phyloP scores from a whole-genome alignment of 352 stramenopile species.

The Phytophthora pistaciae region DNA sequence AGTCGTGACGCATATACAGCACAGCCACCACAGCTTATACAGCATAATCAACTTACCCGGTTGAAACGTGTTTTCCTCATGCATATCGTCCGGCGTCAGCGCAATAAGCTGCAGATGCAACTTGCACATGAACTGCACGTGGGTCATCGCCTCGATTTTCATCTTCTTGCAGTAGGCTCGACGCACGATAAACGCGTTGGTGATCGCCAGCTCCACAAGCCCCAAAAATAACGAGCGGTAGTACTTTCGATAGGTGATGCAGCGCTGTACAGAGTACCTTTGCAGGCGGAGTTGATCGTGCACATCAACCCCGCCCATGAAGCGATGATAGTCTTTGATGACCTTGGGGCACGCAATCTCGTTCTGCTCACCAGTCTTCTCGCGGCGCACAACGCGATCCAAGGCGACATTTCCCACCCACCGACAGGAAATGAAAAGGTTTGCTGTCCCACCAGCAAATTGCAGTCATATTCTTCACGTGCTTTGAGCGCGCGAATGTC shows the following conservation, averaged over 20 bases:
- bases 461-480: constrained; percentile 5
- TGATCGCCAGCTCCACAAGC: constrained; percentile 19
- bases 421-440: constrained; percentile 12
- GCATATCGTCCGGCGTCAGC: constrained; percentile 1
- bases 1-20: constrained; percentile 7
- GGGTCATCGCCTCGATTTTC: background rate
- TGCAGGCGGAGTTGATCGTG: constrained; percentile 20
- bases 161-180: constrained; percentile 3
- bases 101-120: constrained; percentile 5
- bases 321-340: constrained; percentile 16
- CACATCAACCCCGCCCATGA: constrained; percentile 22
- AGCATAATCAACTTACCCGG: background rate
- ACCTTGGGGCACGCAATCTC: constrained; percentile 9
- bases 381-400: background rate
- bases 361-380: constrained; percentile 13
- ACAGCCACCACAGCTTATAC: background rate
- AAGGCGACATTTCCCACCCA: constrained; percentile 1
- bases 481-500: constrained; percentile 8
- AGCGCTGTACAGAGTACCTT: too few relatives aligned
- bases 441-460: constrained; percentile 16
- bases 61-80: constrained; percentile 6
- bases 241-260: constrained; percentile 13
- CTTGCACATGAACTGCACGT: constrained; percentile 9
- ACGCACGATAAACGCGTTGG: constrained; percentile 15
- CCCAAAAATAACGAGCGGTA: constrained; percentile 23